Evolutionary conservation across 257 asterid genomes (phyloP).

Genomic region (Solanum arcanum): DNA sequence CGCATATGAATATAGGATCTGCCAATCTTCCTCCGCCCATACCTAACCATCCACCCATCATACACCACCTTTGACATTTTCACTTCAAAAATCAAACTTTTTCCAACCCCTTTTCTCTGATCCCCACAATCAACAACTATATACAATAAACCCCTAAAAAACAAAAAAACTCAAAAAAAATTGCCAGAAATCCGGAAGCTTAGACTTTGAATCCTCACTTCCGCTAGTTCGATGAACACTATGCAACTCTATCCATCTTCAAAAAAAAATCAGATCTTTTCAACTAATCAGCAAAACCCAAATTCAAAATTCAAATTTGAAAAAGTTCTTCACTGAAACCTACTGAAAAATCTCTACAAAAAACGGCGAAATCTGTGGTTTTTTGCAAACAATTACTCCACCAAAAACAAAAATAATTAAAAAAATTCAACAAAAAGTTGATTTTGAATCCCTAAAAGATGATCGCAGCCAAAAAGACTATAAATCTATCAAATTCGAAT

Average conservation of each 20-base stretch:
- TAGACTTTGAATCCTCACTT: neutral
- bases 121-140: neutral
- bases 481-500: neutral
- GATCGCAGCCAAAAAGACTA: neutral
- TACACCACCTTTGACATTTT: conserved; percentile 63
- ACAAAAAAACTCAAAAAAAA: neutral
- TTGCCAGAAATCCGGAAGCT: neutral
- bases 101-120: neutral
- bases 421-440: neutral
- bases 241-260: neutral
- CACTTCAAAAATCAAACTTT: neutral
- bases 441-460: neutral
- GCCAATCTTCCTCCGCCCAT: conserved; percentile 90
- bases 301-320: neutral
- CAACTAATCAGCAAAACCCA: neutral
- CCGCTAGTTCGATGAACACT: neutral
- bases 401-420: neutral
- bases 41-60: conserved; percentile 97
- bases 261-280: neutral
- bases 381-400: neutral
- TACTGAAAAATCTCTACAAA: neutral
- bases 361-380: neutral
- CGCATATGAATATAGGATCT: conserved; percentile 83
- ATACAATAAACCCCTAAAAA: neutral
- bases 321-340: neutral